Evolutionary conservation across 2,329 filamentous ascomycete genomes (phyloP).

Genomic region (Colletotrichum phormii): DNA sequence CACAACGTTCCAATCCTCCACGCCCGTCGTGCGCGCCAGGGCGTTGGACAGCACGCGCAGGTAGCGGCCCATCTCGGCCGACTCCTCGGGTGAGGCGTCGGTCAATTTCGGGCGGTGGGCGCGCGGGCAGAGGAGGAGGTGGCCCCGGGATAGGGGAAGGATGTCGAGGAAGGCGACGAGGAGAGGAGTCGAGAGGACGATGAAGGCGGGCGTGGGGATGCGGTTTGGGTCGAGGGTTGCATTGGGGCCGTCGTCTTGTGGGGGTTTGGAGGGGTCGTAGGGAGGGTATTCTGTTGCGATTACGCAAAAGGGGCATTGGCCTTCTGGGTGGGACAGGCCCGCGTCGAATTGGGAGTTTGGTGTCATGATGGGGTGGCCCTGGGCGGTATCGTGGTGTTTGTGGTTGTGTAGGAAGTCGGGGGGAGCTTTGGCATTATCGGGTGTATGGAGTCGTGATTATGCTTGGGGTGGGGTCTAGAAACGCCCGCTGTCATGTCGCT

Average conservation of each 20-base stretch:
- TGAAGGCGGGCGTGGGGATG: constrained; percentile 61
- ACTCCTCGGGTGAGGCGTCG: constrained; percentile 73
- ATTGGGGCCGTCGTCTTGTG: constrained; percentile 43
- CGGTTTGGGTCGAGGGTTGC: constrained; percentile 47
- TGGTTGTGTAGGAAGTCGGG: background rate
- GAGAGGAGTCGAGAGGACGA: constrained; percentile 82
- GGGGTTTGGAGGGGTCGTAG: constrained; percentile 58
- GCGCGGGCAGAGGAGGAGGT: constrained; percentile 85
- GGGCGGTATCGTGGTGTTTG: background rate
- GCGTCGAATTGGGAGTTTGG: constrained; percentile 29
- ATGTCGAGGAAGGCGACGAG: constrained; percentile 94
- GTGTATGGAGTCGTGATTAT: background rate
- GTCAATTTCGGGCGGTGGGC: constrained; percentile 82
- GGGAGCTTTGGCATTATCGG: constrained; percentile 5
- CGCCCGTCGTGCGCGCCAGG: constrained; percentile 75
- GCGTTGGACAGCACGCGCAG: constrained; percentile 80
- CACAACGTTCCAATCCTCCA: constrained; percentile 93
- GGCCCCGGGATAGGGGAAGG: constrained; percentile 84
- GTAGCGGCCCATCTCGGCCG: constrained; percentile 73
- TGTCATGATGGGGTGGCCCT: constrained; percentile 15
- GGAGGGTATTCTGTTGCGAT: constrained; percentile 64
- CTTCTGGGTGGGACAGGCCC: constrained; percentile 41
- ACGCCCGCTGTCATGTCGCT: constrained; percentile 4
- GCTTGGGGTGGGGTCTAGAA: background rate
- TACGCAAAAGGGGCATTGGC: constrained; percentile 71